Evolutionary conservation across 306 rosid species (phyloP), one percentile per base, ranked within the genome.

Genomic region (Trifolium pratense): DNA sequence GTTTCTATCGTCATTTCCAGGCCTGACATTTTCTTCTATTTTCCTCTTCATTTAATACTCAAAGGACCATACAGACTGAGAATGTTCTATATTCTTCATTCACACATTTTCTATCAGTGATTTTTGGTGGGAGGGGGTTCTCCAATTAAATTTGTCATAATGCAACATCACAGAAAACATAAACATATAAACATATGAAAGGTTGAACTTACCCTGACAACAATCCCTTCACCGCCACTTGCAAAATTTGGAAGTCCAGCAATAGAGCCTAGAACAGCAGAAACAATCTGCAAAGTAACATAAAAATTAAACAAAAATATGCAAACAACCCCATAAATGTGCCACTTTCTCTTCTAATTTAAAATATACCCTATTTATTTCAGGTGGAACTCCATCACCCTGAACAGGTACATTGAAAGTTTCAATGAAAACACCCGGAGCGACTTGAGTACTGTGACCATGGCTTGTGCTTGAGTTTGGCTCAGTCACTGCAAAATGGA

Each of bases 351-450:
- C 75, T 73, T 77, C 53, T 20, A 36, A 69, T 78, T 75, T 56
- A 15, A 61, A 68, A 75, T 90, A 84, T 78, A 88, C 99, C 87
- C 92, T 84, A 74, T 75, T 89, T 78, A 92, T 83, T 74, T 95
- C 97, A 17, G 95, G 91, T 37, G 87, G 78, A 77, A 84, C 76
- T 37, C 95, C 95, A 40, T 88, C 97, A 42, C 95, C 97, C 80
- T 90, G 97, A 70, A 81, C 84, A 72, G 97, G 97, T 79, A 94
- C 60, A 68, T 93, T 87, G 80, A 92, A 87, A 55, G 96, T 90
- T 86, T 92, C 99, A 84, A 95, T 84, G 40, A 95, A 86, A 16
- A 95, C 91, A 68, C 98, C 97, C 32, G 98, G 97, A 52, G 92
- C 90, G 52, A 84, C 66, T 79, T 83, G 97, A 84, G 51, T 82